These are phyloP conservation scores for Ophiocordyceps camponoti-rufipedis DNA, from an alignment of 2,329 filamentous ascomycete genomes.

Conservation along the genomic window DNA sequence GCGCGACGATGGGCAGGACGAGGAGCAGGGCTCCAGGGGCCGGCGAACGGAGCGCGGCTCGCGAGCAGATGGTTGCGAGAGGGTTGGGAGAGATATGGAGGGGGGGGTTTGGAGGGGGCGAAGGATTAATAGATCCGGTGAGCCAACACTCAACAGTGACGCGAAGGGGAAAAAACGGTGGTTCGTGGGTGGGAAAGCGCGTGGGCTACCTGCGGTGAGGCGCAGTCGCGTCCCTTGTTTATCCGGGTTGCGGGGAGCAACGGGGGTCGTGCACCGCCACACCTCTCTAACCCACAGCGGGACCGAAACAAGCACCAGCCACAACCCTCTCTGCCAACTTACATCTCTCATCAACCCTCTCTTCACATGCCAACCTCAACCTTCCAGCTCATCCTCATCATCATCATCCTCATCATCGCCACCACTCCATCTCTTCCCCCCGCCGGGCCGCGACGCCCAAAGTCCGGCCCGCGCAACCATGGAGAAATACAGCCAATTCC, in stretches of 20 bases:
- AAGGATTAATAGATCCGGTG: neutral
- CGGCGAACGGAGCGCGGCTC: conserved; percentile 8
- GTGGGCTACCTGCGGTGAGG: no score
- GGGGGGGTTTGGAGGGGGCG: no score
- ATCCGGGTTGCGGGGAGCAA: neutral
- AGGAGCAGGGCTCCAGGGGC: conserved; percentile 18
- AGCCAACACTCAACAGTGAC: no score
- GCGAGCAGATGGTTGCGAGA: neutral
- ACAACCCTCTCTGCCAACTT: neutral
- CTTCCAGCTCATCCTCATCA: neutral
- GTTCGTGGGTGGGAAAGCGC: no score
- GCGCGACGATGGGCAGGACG: conserved; percentile 13
- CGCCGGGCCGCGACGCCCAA: neutral
- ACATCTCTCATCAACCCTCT: neutral
- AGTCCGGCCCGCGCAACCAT: conserved; percentile 25
- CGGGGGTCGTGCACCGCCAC: neutral
- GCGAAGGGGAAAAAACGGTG: no score
- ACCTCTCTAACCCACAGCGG: neutral
- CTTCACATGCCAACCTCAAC: neutral
- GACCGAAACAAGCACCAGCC: neutral
- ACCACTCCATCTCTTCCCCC: neutral
- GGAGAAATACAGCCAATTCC: conserved; percentile 91
- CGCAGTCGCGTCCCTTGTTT: neutral
- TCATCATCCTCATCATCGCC: neutral
- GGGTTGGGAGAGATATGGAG: neutral